phyloP scores from a whole-genome alignment of 768 basidiomycete species.

The Mycena rosella region DNA sequence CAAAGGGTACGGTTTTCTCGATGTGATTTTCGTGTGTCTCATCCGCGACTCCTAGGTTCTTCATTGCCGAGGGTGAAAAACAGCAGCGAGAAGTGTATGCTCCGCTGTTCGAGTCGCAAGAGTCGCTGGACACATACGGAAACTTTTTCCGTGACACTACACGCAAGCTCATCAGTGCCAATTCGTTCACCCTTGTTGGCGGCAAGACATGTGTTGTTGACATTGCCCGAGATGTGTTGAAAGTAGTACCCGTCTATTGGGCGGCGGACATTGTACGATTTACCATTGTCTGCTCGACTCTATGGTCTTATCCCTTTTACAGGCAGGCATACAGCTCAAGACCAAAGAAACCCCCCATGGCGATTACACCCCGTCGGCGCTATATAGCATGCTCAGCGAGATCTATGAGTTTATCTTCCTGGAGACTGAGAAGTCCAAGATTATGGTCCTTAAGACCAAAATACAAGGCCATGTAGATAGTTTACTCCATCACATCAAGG shows the following conservation, averaged over 20 bases:
- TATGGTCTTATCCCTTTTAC: constrained; percentile 16
- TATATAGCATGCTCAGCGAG: constrained; percentile 74
- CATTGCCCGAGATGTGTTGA: constrained; percentile 77
- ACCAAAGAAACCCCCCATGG: constrained; percentile 65
- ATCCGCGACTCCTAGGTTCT: constrained; percentile 64
- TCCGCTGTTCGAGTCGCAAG: constrained; percentile 62
- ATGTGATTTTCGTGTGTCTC: neutral
- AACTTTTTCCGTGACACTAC: constrained; percentile 78
- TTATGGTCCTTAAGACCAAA: constrained; percentile 66
- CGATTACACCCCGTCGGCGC: constrained; percentile 70
- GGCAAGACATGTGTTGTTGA: constrained; percentile 68
- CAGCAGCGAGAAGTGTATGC: constrained; percentile 62
- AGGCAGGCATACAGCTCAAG: constrained; percentile 84
- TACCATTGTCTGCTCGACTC: neutral
- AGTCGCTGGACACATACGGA: constrained; percentile 63
- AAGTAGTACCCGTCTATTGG: constrained; percentile 76
- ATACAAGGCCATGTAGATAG: constrained; percentile 66
- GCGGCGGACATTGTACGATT: constrained; percentile 76
- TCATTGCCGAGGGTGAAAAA: constrained; percentile 65
- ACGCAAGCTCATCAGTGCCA: constrained; percentile 62
- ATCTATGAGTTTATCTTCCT: constrained; percentile 88
- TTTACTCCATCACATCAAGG: constrained; percentile 69
- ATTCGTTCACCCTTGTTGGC: constrained; percentile 72
- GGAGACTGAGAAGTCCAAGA: constrained; percentile 70
- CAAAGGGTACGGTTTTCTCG: constrained; percentile 62